These are phyloP conservation scores for Cocos nucifera DNA, from an alignment of 176 grass and related monocot genomes.

Conservation along the genomic window DNA sequence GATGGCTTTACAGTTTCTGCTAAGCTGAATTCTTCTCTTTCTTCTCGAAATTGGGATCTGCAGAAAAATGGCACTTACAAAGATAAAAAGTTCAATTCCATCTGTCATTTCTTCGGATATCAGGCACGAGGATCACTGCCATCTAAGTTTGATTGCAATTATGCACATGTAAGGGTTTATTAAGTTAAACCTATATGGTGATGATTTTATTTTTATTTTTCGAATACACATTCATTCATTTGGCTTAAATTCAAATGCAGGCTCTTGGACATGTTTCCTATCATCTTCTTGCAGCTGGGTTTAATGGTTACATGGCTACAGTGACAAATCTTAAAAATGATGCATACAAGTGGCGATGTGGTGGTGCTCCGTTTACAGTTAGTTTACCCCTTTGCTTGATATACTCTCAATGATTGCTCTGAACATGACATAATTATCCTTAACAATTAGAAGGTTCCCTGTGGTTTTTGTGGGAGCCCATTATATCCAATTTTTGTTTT, in stretches of 20 bases:
- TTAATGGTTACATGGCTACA: conserved; percentile 72
- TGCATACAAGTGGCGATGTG: conserved; percentile 56
- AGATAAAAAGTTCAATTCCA: conserved; percentile 62
- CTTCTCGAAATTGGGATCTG: background rate
- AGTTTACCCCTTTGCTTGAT: background rate
- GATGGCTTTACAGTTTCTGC: no score
- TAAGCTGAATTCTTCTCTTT: background rate
- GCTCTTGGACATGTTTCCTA: conserved; percentile 44
- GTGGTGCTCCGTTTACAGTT: conserved; percentile 51
- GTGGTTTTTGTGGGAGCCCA: no score
- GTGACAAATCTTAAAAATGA: conserved; percentile 55
- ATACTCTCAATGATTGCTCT: background rate
- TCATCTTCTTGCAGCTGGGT: conserved; percentile 41
- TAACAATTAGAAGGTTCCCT: no score
- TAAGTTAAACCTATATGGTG: background rate
- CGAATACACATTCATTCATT: background rate
- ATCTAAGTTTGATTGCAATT: conserved; percentile 61
- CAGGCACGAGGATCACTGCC: conserved; percentile 60
- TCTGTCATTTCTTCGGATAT: conserved; percentile 75
- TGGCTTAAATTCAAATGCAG: conserved; percentile 12
- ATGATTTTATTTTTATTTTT: background rate
- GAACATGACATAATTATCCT: no score
- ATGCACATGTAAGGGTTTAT: conserved; percentile 44
- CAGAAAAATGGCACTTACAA: conserved; percentile 59
- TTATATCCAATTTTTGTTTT: no score